A percentile compares a stretch with the other conserved stretches of the same genome.
These are phyloP conservation scores for Ceratocystiopsis sp. DNA, from an alignment of 2,329 filamentous ascomycete genomes.

Conservation along the genomic window DNA sequence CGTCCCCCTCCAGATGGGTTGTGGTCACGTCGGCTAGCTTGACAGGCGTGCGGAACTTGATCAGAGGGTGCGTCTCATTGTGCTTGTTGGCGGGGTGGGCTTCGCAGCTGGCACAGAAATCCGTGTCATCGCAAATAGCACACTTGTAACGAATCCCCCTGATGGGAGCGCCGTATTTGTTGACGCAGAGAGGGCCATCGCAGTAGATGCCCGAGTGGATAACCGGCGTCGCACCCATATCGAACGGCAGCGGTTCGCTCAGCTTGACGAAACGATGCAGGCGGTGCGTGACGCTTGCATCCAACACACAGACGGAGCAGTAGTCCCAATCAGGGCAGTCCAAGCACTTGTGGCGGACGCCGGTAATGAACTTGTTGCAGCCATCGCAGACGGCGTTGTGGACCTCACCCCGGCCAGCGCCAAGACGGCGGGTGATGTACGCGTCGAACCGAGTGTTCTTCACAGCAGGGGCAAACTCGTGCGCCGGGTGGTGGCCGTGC, in stretches of 20 bases:
- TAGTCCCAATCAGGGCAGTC: constrained; percentile 97
- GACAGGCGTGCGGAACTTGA: constrained; percentile 92
- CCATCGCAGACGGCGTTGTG: constrained; percentile 91
- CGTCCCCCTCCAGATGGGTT: constrained; percentile 49
- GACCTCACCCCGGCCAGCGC: constrained; percentile 59
- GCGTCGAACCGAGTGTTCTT: constrained; percentile 43
- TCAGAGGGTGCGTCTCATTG: constrained; percentile 89
- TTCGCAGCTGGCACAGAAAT: constrained; percentile 92
- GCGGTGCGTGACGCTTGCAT: constrained; percentile 53
- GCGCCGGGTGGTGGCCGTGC: constrained; percentile 83
- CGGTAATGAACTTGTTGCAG: constrained; percentile 74
- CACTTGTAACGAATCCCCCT: constrained; percentile 85
- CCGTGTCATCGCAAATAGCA: constrained; percentile 81
- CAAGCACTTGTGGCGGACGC: constrained; percentile 90
- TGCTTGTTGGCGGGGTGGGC: constrained; percentile 69
- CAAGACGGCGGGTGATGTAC: constrained; percentile 49
- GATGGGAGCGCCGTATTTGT: too few relatives aligned
- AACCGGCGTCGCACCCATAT: not conserved
- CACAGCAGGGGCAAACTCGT: constrained; percentile 57
- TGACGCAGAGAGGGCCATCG: constrained; percentile 73
- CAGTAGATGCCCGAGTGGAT: constrained; percentile 76
- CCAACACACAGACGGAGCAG: constrained; percentile 58
- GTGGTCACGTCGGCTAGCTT: constrained; percentile 79
- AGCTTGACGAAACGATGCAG: constrained; percentile 79
- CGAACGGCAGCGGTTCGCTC: constrained; percentile 39